Conservation (phyloP, 805 yeast genomes). For the Yarrowia sp. region DNA sequence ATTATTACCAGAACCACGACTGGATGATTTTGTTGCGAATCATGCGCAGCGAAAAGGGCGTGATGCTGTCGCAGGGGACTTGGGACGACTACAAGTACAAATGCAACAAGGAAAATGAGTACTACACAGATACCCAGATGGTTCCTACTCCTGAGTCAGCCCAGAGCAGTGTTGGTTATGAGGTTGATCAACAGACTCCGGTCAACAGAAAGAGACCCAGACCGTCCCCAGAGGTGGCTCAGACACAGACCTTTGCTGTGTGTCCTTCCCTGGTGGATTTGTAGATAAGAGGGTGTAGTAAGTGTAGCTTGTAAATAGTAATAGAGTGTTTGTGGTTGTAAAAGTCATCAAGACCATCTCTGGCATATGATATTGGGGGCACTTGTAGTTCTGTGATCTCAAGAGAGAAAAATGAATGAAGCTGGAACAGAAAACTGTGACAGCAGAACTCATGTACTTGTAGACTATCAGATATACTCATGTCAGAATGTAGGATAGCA, state of each 20-base stretch:
- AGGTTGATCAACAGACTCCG: neutral
- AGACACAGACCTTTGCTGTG: neutral
- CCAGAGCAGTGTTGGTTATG: neutral
- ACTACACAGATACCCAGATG: neutral
- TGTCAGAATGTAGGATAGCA: too few species aligned
- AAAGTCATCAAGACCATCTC: too few species aligned
- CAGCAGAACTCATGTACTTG: too few species aligned
- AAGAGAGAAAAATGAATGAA: too few species aligned
- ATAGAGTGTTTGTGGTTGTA: too few species aligned
- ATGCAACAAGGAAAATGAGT: neutral
- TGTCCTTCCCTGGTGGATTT: neutral
- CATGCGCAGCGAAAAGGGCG: neutral
- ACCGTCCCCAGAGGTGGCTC: neutral
- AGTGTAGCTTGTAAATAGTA: too few species aligned
- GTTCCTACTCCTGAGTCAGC: neutral
- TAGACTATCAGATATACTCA: too few species aligned
- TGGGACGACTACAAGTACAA: too few species aligned
- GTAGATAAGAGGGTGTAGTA: neutral
- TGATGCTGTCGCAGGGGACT: neutral
- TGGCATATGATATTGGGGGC: too few species aligned
- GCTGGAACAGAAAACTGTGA: too few species aligned
- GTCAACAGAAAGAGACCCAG: neutral
- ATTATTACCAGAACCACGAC: constrained; percentile 1
- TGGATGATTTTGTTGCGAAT: neutral
- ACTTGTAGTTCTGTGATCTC: too few species aligned